Evolutionary conservation across 306 rosid genomes (phyloP).

Genomic region (Pachyrhizus erosus): DNA sequence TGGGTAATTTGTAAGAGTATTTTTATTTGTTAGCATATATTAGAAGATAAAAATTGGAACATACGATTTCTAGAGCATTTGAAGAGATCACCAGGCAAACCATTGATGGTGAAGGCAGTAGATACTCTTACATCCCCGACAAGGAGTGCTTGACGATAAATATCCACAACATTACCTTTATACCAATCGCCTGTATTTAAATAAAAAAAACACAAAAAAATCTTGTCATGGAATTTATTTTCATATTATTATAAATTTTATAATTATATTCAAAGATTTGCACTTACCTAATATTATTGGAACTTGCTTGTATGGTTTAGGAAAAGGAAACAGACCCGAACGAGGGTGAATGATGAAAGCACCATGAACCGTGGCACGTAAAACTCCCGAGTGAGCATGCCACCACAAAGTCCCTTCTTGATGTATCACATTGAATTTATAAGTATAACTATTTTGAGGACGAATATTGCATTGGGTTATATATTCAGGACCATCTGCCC

Average conservation of each 20-base stretch:
- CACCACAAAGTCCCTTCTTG: slow-evolving; percentile 82
- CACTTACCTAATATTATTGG: slow-evolving; percentile 58
- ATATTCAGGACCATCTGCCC: slow-evolving; percentile 74
- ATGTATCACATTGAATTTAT: slow-evolving; percentile 53
- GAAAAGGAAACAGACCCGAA: slow-evolving; percentile 41
- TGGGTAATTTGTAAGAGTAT: background rate
- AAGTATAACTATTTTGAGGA: slow-evolving; percentile 43
- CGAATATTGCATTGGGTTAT: slow-evolving; percentile 63
- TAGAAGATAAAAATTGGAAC: background rate
- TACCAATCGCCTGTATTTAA: slow-evolving; percentile 65
- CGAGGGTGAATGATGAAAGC: slow-evolving; percentile 61
- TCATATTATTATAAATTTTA: background rate
- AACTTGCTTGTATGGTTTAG: slow-evolving; percentile 47
- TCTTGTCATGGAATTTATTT: background rate
- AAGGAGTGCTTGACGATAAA: slow-evolving; percentile 37
- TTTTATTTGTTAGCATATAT: background rate
- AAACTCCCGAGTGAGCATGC: slow-evolving; percentile 65
- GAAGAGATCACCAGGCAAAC: slow-evolving; percentile 65
- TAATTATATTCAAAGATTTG: background rate
- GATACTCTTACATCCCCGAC: slow-evolving; percentile 42
- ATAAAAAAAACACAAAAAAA: too few relatives aligned
- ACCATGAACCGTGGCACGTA: slow-evolving; percentile 68
- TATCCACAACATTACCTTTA: slow-evolving; percentile 55
- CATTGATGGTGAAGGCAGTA: slow-evolving; percentile 65
- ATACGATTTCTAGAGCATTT: slow-evolving; percentile 47